These are phyloP conservation scores for Bromus sterilis DNA, from an alignment of 176 grass and related monocot genomes.

Conservation along the genomic window DNA sequence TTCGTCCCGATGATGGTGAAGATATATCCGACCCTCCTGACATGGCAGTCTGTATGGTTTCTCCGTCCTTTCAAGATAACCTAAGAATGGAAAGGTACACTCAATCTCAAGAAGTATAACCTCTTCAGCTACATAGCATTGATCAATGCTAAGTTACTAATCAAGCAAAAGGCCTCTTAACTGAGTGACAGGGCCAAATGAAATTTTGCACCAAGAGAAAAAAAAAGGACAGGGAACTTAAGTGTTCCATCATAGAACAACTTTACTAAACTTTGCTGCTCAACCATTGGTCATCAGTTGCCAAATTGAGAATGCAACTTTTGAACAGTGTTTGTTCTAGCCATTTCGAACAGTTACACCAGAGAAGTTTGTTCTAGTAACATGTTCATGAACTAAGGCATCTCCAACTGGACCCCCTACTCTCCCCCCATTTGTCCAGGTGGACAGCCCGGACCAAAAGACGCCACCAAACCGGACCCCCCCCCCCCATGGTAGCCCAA, in stretches of 20 bases:
- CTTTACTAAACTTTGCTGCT: background rate
- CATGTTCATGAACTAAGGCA: background rate
- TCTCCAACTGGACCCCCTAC: no score
- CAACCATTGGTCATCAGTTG: background rate
- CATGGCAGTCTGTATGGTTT: slow-evolving; percentile 30
- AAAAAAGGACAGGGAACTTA: background rate
- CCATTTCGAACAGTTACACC: no score
- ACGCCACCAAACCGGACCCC: no score
- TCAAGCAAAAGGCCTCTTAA: background rate
- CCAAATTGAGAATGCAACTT: background rate
- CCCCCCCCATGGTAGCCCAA: no score
- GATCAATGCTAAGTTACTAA: background rate
- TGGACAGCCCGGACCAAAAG: no score
- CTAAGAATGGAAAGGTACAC: slow-evolving; percentile 9
- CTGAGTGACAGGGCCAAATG: background rate
- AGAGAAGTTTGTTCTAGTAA: background rate
- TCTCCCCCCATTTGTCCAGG: no score
- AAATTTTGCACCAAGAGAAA: background rate
- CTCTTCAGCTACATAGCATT: background rate
- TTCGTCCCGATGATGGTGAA: slow-evolving; percentile 41
- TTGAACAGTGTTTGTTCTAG: no score
- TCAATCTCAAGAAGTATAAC: background rate
- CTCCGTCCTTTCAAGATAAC: slow-evolving; percentile 14
- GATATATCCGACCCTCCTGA: slow-evolving; percentile 33
- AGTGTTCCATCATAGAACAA: background rate